These are phyloP conservation scores for Oryza brachyantha DNA, from an alignment of 176 grass and related monocot genomes.

Conservation along the genomic window DNA sequence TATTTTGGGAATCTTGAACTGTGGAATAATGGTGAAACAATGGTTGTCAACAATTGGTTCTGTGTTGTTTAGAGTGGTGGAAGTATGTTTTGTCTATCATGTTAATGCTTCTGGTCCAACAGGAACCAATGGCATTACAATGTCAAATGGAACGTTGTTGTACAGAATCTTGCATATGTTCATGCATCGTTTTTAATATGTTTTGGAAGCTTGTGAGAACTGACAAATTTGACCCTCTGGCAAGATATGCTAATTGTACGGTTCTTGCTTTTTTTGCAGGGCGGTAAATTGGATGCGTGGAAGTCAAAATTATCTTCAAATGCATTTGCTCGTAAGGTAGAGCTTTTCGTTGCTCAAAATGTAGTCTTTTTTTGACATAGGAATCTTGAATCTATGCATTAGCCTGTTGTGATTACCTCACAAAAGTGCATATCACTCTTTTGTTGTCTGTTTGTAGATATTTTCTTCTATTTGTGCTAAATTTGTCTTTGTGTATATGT, in stretches of 20 bases:
- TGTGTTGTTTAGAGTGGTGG: neutral
- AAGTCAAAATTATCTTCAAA: constrained; percentile 66
- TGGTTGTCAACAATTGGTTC: neutral
- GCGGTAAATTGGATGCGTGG: constrained; percentile 48
- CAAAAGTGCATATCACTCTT: neutral
- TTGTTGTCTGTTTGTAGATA: constrained; percentile 4
- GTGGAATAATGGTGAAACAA: neutral
- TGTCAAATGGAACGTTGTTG: neutral
- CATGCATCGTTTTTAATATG: neutral
- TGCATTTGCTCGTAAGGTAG: constrained; percentile 64
- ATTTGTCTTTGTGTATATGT: neutral
- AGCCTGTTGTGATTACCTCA: neutral
- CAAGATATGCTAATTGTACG: neutral
- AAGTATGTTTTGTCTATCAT: neutral
- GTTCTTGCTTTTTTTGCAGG: constrained; percentile 35
- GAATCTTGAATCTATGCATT: neutral
- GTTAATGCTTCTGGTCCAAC: neutral
- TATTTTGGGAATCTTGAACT: neutral
- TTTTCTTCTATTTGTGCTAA: neutral
- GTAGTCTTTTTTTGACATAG: neutral
- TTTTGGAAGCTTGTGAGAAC: neutral
- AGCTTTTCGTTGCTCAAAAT: neutral
- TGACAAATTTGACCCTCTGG: neutral
- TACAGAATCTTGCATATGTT: neutral
- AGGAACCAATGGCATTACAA: neutral